These are phyloP conservation scores for Flaveria ramosissima DNA, from an alignment of 129 eudicot species.

Conservation along the genomic window DNA sequence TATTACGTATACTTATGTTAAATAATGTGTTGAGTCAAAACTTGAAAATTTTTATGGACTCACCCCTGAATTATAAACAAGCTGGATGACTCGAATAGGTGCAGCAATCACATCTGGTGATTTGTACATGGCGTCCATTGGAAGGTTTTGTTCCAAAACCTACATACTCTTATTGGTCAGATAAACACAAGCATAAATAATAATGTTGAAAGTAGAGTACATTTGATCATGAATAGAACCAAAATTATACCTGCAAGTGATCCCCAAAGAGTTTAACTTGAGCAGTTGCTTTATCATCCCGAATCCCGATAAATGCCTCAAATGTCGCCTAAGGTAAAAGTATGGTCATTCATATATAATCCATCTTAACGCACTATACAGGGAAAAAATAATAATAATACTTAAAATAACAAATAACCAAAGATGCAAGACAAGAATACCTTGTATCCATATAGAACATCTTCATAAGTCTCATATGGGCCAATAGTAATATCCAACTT, in stretches of 20 bases:
- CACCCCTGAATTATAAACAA: conserved; percentile 90
- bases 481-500: conserved; percentile 96
- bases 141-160: conserved; percentile 97
- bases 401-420: conserved; percentile 5
- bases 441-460: conserved; percentile 89
- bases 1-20: background rate
- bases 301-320: conserved; percentile 91
- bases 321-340: conserved; percentile 70
- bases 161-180: conserved; percentile 29
- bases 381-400: background rate
- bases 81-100: conserved; percentile 94
- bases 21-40: background rate
- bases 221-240: background rate
- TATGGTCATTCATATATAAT: background rate
- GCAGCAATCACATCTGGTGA: conserved; percentile 79
- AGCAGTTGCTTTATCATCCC: conserved; percentile 91
- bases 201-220: background rate
- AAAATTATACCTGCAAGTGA: conserved; percentile 57
- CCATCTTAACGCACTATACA: background rate
- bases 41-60: conserved; percentile 6
- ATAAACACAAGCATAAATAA: background rate
- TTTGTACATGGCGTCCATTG: conserved; percentile 71
- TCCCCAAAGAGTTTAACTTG: conserved; percentile 90
- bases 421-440: conserved; percentile 35
- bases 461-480: conserved; percentile 98